A percentile compares a stretch with the other conserved stretches of the same genome.
These are phyloP conservation scores for Ceratocystis harringtonii DNA, from an alignment of 2,329 filamentous ascomycete species.

Conservation along the genomic window DNA sequence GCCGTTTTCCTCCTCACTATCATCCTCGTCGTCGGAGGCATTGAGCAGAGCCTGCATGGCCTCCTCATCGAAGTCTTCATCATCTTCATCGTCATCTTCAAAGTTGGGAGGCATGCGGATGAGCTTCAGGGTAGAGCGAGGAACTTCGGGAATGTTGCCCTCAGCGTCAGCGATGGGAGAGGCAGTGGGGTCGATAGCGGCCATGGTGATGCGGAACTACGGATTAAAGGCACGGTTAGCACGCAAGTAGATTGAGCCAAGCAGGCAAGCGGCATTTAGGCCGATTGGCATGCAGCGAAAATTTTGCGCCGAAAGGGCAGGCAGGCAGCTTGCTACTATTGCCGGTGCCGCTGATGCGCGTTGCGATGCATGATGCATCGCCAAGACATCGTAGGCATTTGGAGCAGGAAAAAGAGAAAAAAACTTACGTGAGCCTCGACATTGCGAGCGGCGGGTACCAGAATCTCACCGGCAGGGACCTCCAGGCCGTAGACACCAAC, in stretches of 20 bases:
- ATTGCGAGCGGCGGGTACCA: slow-evolving; percentile 62
- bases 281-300: background rate
- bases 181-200: slow-evolving; percentile 82
- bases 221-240: slow-evolving; percentile 21
- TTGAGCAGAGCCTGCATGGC: slow-evolving; percentile 42
- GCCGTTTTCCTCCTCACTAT: slow-evolving; percentile 58
- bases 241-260: background rate
- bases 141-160: slow-evolving; percentile 43
- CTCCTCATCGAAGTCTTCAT: slow-evolving; percentile 53
- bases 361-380: background rate
- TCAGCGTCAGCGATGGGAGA: slow-evolving; percentile 50
- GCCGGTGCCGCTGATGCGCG: background rate
- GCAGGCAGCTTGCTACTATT: too few relatives aligned
- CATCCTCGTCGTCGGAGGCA: slow-evolving; percentile 40
- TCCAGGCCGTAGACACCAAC: slow-evolving; percentile 85
- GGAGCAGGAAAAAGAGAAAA: slow-evolving; percentile 9
- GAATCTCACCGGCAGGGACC: slow-evolving; percentile 70
- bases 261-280: background rate
- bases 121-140: slow-evolving; percentile 80
- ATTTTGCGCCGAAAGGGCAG: slow-evolving; percentile 13
- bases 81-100: slow-evolving; percentile 38
- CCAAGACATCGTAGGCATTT: background rate
- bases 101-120: slow-evolving; percentile 54
- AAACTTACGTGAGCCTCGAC: slow-evolving; percentile 69
- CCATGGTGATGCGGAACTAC: slow-evolving; percentile 96